phyloP scores from a whole-genome alignment of 495 filamentous ascomycete species.

The Chaetomium tenue region DNA sequence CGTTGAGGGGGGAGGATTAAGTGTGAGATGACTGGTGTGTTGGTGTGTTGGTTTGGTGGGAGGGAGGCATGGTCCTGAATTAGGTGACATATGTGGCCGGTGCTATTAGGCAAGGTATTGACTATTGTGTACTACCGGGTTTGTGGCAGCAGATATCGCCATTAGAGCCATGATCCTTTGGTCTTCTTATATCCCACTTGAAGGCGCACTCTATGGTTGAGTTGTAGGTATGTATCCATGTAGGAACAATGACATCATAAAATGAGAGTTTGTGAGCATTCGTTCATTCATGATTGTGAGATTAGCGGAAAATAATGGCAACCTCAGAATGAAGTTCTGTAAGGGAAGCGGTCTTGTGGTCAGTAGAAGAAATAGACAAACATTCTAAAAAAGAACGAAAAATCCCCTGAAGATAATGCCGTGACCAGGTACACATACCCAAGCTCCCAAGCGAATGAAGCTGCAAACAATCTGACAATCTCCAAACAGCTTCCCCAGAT shows the following conservation, averaged over 20 bases:
- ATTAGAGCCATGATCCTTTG: no score
- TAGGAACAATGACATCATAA: background rate
- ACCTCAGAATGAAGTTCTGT: background rate
- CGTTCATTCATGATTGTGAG: no score
- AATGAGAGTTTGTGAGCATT: background rate
- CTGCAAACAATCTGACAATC: background rate
- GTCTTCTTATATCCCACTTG: no score
- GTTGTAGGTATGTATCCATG: no score
- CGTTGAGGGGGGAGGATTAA: constrained; percentile 4
- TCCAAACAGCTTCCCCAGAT: constrained; percentile 7
- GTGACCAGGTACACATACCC: background rate
- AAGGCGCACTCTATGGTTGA: background rate
- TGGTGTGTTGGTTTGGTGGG: background rate
- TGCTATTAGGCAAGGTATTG: no score
- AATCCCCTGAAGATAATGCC: background rate
- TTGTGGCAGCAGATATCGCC: no score
- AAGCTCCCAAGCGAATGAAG: no score
- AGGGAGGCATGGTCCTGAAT: background rate
- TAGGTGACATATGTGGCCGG: no score
- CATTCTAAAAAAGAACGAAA: background rate
- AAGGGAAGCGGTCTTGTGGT: background rate
- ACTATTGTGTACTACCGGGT: no score
- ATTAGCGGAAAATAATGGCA: no score
- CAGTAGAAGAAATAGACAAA: background rate
- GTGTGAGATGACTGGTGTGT: background rate